A percentile compares a stretch with the other conserved stretches of the same genome.
phyloP scores from a whole-genome alignment of 352 stramenopile genomes.

The Globisporangium apiculatum region DNA sequence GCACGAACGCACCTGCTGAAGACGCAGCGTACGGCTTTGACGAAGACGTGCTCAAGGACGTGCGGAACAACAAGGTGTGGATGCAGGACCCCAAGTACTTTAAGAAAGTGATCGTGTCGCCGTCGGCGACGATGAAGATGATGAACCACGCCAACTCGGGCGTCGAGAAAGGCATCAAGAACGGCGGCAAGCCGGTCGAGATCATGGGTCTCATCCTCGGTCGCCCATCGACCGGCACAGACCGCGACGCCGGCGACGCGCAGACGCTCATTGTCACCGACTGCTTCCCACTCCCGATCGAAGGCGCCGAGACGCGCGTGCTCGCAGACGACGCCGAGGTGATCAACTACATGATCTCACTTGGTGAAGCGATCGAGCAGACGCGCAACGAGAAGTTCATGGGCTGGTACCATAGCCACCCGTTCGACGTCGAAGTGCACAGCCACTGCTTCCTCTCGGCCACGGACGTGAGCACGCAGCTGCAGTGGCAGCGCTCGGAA shows the following conservation, averaged over 20 bases:
- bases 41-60: constrained; percentile 79
- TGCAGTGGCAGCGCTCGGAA: constrained; percentile 97
- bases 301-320: constrained; percentile 93
- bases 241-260: constrained; percentile 82
- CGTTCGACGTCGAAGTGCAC: constrained; percentile 96
- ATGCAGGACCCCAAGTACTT: constrained; percentile 94
- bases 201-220: constrained; percentile 99
- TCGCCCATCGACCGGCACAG: constrained; percentile 78
- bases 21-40: constrained; percentile 78
- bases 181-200: constrained; percentile 94
- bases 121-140: constrained; percentile 95
- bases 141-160: constrained; percentile 96
- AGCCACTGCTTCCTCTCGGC: constrained; percentile 97
- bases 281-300: constrained; percentile 97
- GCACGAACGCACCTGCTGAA: constrained; percentile 17
- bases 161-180: constrained; percentile 97
- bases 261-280: constrained; percentile 96
- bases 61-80: constrained; percentile 85
- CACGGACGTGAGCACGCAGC: constrained; percentile 96
- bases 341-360: constrained; percentile 99
- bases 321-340: constrained; percentile 96
- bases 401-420: constrained; percentile 99
- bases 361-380: constrained; percentile 92
- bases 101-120: constrained; percentile 93
- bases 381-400: constrained; percentile 97